Evolutionary conservation across 331 rosid genomes (phyloP).

Genomic region (Quercus lobata): DNA sequence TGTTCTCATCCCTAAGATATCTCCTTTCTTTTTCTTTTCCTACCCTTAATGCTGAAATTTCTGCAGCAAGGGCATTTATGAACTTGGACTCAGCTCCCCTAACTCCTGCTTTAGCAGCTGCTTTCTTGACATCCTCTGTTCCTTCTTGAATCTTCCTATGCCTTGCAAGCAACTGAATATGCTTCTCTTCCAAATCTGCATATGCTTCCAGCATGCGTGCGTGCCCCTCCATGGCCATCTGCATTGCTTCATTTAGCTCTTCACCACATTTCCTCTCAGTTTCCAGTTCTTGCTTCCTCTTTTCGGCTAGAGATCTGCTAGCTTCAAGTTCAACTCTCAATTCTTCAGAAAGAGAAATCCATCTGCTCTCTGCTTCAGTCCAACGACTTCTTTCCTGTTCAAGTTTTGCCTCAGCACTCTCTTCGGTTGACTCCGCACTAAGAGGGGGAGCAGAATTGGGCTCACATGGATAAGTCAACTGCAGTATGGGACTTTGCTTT

Average conservation of each 20-base stretch:
- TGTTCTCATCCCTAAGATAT: slow-evolving; percentile 76
- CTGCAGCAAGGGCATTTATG: slow-evolving; percentile 94
- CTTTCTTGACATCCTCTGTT: slow-evolving; percentile 88
- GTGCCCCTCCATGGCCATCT: slow-evolving; percentile 81
- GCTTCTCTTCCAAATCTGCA: slow-evolving; percentile 98
- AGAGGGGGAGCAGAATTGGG: slow-evolving; percentile 49
- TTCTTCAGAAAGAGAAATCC: slow-evolving; percentile 91
- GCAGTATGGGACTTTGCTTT: slow-evolving; percentile 57
- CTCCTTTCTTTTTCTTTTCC: slow-evolving; percentile 84
- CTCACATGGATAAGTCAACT: slow-evolving; percentile 54
- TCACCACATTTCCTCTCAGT: slow-evolving; percentile 78
- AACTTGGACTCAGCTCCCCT: slow-evolving; percentile 92
- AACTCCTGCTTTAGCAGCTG: slow-evolving; percentile 92
- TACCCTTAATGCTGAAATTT: slow-evolving; percentile 80
- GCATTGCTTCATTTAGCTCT: slow-evolving; percentile 90
- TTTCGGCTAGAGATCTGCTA: slow-evolving; percentile 64
- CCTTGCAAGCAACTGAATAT: slow-evolving; percentile 77
- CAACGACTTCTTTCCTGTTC: slow-evolving; percentile 77
- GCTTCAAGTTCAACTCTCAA: slow-evolving; percentile 82
- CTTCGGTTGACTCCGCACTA: slow-evolving; percentile 43
- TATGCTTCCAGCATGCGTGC: slow-evolving; percentile 87
- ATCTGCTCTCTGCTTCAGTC: slow-evolving; percentile 87
- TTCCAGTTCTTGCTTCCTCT: slow-evolving; percentile 64
- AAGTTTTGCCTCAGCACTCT: slow-evolving; percentile 45
- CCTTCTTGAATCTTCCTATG: slow-evolving; percentile 86